These are phyloP conservation scores for Suhomyces bokatorum DNA, from an alignment of 1,139 yeast species.

Conservation along the genomic window DNA sequence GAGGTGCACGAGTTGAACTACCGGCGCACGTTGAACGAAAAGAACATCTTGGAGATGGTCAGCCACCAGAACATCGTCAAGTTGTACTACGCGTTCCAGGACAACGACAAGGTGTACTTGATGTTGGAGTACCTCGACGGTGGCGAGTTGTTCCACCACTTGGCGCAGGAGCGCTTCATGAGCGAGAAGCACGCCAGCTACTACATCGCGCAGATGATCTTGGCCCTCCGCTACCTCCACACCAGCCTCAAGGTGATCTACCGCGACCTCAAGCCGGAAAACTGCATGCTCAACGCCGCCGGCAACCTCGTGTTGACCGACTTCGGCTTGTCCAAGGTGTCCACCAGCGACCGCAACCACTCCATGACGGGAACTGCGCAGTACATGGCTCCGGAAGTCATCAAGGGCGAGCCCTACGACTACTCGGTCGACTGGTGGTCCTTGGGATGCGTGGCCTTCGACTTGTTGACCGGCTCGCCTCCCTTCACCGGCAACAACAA, in stretches of 20 bases:
- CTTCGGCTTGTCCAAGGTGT: slow-evolving; percentile 85
- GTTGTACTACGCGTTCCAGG: slow-evolving; percentile 88
- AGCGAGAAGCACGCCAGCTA: slow-evolving; percentile 79
- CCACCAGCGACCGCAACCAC: slow-evolving; percentile 48
- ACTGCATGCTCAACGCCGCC: slow-evolving; percentile 74
- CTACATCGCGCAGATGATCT: slow-evolving; percentile 82
- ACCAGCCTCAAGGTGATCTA: slow-evolving; percentile 74
- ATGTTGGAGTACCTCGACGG: slow-evolving; percentile 89
- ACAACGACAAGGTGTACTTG: slow-evolving; percentile 72
- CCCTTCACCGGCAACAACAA: slow-evolving; percentile 92
- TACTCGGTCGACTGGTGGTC: slow-evolving; percentile 97
- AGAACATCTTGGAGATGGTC: slow-evolving; percentile 44
- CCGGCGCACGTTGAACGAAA: slow-evolving; percentile 43
- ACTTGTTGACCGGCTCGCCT: slow-evolving; percentile 86
- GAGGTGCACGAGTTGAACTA: slow-evolving; percentile 40
- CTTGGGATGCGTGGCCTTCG: slow-evolving; percentile 84
- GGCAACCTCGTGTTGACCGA: slow-evolving; percentile 89
- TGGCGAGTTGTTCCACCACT: slow-evolving; percentile 87
- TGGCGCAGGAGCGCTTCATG: slow-evolving; percentile 46
- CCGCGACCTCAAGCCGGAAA: slow-evolving; percentile 91
- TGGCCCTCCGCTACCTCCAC: slow-evolving; percentile 82
- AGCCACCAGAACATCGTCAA: slow-evolving; percentile 88
- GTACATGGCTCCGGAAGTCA: slow-evolving; percentile 94
- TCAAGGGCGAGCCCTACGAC: slow-evolving; percentile 83
- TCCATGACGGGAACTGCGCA: slow-evolving; percentile 93